Conservation (phyloP, 2,329 filamentous ascomycete genomes). For the Aspergillus calidoustus region DNA sequence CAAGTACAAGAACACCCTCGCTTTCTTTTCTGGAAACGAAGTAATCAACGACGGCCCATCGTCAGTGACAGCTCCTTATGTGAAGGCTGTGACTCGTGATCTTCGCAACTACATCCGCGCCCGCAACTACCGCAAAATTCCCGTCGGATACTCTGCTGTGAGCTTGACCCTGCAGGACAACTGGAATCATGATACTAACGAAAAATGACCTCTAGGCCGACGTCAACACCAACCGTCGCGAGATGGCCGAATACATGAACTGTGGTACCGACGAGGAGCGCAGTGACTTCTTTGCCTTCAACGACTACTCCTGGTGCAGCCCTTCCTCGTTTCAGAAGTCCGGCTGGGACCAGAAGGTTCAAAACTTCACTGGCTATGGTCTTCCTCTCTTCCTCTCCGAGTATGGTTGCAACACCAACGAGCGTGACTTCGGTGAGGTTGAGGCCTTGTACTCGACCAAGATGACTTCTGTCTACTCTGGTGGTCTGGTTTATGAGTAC, state of each 20-base stretch:
- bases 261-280: slow-evolving; percentile 83
- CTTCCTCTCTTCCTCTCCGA: slow-evolving; percentile 94
- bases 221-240: slow-evolving; percentile 80
- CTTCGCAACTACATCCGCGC: slow-evolving; percentile 71
- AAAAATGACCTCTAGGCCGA: slow-evolving; percentile 60
- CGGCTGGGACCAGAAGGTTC: slow-evolving; percentile 86
- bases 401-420: slow-evolving; percentile 86
- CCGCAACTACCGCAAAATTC: slow-evolving; percentile 66
- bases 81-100: slow-evolving; percentile 79
- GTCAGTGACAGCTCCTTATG: slow-evolving; percentile 70
- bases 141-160: slow-evolving; percentile 72
- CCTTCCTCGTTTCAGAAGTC: slow-evolving; percentile 75
- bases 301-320: slow-evolving; percentile 79
- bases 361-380: slow-evolving; percentile 84
- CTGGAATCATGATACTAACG: neutral
- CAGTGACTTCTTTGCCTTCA: slow-evolving; percentile 88
- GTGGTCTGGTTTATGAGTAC: slow-evolving; percentile 96
- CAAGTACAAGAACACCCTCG: slow-evolving; percentile 83
- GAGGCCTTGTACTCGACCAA: slow-evolving; percentile 75
- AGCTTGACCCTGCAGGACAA: slow-evolving; percentile 13
- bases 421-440: slow-evolving; percentile 80
- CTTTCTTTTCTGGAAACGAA: slow-evolving; percentile 84
- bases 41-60: slow-evolving; percentile 73
- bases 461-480: slow-evolving; percentile 91
- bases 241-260: slow-evolving; percentile 92